phyloP scores from a whole-genome alignment of 495 filamentous ascomycete genomes.

The Bacidia gigantensis region DNA sequence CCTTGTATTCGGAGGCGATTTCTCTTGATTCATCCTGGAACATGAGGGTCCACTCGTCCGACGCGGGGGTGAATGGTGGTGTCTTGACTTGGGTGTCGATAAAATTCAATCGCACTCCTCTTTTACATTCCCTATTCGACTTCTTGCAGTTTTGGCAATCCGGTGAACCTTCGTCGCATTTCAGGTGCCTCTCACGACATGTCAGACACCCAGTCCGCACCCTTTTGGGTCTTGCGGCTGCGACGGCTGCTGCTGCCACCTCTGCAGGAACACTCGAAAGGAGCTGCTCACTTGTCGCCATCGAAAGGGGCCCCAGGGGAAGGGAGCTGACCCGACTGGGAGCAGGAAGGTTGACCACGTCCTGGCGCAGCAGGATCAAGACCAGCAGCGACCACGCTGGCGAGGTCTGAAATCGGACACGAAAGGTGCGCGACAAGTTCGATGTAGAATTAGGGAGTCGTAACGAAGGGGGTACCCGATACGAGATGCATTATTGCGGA shows the following conservation, averaged over 20 bases:
- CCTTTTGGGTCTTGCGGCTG: slow-evolving; percentile 45
- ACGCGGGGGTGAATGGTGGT: slow-evolving; percentile 48
- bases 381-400: neutral
- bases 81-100: slow-evolving; percentile 66
- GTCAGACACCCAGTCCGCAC: slow-evolving; percentile 69
- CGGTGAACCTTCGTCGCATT: slow-evolving; percentile 72
- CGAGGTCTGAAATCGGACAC: neutral
- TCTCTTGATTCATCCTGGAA: slow-evolving; percentile 84
- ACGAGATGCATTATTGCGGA: neutral
- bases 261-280: slow-evolving; percentile 11
- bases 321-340: neutral
- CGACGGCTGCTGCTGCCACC: slow-evolving; percentile 17
- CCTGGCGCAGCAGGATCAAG: neutral
- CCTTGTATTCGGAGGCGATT: slow-evolving; percentile 85
- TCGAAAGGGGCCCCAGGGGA: slow-evolving; percentile 5
- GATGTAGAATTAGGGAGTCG: neutral
- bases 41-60: slow-evolving; percentile 53
- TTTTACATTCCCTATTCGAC: slow-evolving; percentile 70
- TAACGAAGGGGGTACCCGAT: slow-evolving; percentile 3
- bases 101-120: slow-evolving; percentile 83
- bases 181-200: slow-evolving; percentile 62
- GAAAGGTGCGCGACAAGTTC: neutral
- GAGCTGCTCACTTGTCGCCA: slow-evolving; percentile 14
- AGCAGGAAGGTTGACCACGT: neutral
- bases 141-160: slow-evolving; percentile 81